Conservation (phyloP, 805 yeast species). For the Candida nanaspora region DNA sequence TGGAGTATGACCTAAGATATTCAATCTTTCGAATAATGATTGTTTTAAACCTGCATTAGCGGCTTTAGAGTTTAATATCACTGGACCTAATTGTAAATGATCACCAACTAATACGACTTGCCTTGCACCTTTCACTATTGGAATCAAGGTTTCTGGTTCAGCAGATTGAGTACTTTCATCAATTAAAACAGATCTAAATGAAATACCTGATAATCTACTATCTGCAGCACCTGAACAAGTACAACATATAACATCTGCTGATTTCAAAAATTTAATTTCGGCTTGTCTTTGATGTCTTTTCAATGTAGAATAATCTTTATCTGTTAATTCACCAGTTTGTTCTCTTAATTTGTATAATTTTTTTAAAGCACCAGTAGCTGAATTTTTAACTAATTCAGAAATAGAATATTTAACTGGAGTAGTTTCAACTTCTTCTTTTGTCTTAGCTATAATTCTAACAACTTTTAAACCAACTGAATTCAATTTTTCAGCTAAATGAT, state of each 20-base stretch:
- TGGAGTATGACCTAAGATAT: slow-evolving; percentile 77
- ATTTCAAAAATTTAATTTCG: slow-evolving; percentile 43
- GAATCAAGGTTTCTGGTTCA: slow-evolving; percentile 87
- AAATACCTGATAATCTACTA: slow-evolving; percentile 42
- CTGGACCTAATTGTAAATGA: slow-evolving; percentile 94
- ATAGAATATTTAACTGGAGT: slow-evolving; percentile 52
- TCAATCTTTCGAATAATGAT: slow-evolving; percentile 81
- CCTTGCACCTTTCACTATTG: slow-evolving; percentile 82
- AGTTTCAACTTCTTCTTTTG: slow-evolving; percentile 75
- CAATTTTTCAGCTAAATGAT: slow-evolving; percentile 74
- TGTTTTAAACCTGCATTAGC: slow-evolving; percentile 82
- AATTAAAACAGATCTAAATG: slow-evolving; percentile 73
- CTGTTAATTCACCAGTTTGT: slow-evolving; percentile 63
- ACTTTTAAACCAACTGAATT: slow-evolving; percentile 67
- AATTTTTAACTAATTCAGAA: slow-evolving; percentile 40
- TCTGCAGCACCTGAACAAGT: slow-evolving; percentile 95
- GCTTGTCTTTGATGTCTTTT: slow-evolving; percentile 32
- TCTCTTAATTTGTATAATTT: slow-evolving; percentile 52
- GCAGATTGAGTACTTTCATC: slow-evolving; percentile 94
- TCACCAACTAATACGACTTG: slow-evolving; percentile 89
- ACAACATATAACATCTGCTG: slow-evolving; percentile 76
- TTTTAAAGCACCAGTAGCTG: slow-evolving; percentile 49
- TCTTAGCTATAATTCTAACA: slow-evolving; percentile 67
- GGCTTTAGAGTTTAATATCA: slow-evolving; percentile 71
- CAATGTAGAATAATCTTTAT: slow-evolving; percentile 41